Conservation (phyloP, 2,329 filamentous ascomycete species). For the Trichoderma koningii region DNA sequence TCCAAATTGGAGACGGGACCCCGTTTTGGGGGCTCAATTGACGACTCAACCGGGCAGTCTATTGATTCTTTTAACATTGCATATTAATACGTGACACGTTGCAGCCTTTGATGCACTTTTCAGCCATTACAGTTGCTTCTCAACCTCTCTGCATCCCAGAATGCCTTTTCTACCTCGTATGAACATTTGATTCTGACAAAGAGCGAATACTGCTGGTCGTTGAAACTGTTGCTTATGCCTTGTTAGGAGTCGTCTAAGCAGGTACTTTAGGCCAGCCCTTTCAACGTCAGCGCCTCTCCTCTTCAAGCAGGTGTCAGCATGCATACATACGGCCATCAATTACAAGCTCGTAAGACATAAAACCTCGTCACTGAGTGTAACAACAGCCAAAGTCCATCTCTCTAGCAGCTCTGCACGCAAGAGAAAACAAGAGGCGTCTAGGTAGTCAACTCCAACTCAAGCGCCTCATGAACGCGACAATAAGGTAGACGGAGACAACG, state of each 20-base stretch:
- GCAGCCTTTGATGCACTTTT: neutral
- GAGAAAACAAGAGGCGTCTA: neutral
- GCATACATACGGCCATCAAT: too few relatives aligned
- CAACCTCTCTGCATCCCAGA: neutral
- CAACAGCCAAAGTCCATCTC: too few relatives aligned
- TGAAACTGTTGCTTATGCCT: too few relatives aligned
- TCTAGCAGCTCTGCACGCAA: neutral
- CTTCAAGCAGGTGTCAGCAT: too few relatives aligned
- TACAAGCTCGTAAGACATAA: too few relatives aligned
- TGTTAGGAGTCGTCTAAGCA: too few relatives aligned
- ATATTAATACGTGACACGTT: slow-evolving; percentile 4
- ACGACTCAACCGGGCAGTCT: slow-evolving; percentile 5
- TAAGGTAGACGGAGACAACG: neutral
- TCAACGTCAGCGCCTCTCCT: too few relatives aligned
- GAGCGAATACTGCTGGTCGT: neutral
- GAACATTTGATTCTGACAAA: too few relatives aligned
- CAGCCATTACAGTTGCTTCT: neutral
- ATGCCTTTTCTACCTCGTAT: too few relatives aligned
- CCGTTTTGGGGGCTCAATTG: slow-evolving; percentile 9
- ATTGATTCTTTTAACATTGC: neutral
- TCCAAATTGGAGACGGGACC: neutral
- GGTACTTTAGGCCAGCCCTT: too few relatives aligned
- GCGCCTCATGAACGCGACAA: neutral
- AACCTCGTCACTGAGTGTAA: neutral
- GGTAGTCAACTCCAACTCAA: neutral